Percentiles rank a stretch among this genome's conserved stretches.
phyloP scores from a whole-genome alignment of 345 rosid genomes.

The Eucalyptus erythrocorys region DNA sequence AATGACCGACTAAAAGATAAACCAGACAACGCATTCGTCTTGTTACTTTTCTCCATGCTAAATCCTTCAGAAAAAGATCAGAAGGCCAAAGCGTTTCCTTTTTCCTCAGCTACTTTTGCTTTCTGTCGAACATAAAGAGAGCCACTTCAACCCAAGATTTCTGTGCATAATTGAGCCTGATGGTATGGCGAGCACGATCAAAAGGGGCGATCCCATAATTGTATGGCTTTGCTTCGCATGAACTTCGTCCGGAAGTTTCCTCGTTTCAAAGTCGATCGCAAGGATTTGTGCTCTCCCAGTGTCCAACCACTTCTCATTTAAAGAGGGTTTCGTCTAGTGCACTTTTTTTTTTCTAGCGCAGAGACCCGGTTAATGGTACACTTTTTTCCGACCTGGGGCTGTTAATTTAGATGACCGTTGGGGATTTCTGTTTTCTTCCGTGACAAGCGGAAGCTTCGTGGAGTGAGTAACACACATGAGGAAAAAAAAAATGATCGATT shows the following conservation, averaged over 20 bases:
- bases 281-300: neutral
- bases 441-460: neutral
- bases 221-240: neutral
- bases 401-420: neutral
- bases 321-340: neutral
- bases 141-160: neutral
- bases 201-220: neutral
- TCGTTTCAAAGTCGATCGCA: neutral
- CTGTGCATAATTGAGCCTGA: neutral
- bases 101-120: neutral
- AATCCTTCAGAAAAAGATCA: neutral
- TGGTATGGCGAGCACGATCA: neutral
- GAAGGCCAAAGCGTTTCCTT: neutral
- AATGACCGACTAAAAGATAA: neutral
- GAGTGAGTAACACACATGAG: neutral
- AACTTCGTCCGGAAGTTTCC: neutral
- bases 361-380: neutral
- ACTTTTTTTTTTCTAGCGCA: neutral
- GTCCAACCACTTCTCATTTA: neutral
- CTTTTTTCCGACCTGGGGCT: neutral
- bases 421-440: neutral
- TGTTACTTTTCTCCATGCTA: neutral
- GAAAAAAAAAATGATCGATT: neutral
- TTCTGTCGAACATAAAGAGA: neutral
- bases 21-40: neutral